Evolutionary conservation across 495 filamentous ascomycete genomes (phyloP).

Genomic region (Friedmanniomyces simplex): DNA sequence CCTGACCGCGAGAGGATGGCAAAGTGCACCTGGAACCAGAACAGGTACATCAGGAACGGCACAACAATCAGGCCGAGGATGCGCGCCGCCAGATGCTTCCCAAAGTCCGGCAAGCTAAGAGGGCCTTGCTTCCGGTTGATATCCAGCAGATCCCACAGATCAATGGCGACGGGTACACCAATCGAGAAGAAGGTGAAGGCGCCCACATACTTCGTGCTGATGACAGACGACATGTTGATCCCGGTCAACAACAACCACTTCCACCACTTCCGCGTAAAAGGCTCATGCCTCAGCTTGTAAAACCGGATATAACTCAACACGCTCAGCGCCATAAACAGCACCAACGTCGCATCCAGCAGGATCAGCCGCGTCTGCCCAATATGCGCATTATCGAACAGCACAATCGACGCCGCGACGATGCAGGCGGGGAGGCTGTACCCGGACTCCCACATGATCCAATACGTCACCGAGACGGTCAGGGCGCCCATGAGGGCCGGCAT

Average conservation of each 20-base stretch:
- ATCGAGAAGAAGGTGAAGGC: slow-evolving; percentile 96
- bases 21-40: slow-evolving; percentile 99
- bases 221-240: slow-evolving; percentile 88
- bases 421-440: slow-evolving; percentile 92
- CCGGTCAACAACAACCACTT: slow-evolving; percentile 97
- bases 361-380: slow-evolving; percentile 95
- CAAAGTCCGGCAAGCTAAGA: slow-evolving; percentile 65
- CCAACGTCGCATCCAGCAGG: slow-evolving; percentile 84
- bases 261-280: slow-evolving; percentile 96
- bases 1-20: slow-evolving; percentile 78
- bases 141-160: slow-evolving; percentile 90
- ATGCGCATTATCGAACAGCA: slow-evolving; percentile 97
- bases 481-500: slow-evolving; percentile 88
- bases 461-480: slow-evolving; percentile 86
- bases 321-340: slow-evolving; percentile 91
- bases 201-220: slow-evolving; percentile 96
- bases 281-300: slow-evolving; percentile 85
- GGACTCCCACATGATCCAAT: slow-evolving; percentile 99
- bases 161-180: slow-evolving; percentile 82
- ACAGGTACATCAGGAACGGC: slow-evolving; percentile 94
- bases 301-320: slow-evolving; percentile 91
- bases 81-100: slow-evolving; percentile 82
- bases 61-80: slow-evolving; percentile 72
- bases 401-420: slow-evolving; percentile 69
- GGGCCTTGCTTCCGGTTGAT: slow-evolving; percentile 70